Evolutionary conservation across 345 rosid species (phyloP).

Genomic region (Camelina sativa): DNA sequence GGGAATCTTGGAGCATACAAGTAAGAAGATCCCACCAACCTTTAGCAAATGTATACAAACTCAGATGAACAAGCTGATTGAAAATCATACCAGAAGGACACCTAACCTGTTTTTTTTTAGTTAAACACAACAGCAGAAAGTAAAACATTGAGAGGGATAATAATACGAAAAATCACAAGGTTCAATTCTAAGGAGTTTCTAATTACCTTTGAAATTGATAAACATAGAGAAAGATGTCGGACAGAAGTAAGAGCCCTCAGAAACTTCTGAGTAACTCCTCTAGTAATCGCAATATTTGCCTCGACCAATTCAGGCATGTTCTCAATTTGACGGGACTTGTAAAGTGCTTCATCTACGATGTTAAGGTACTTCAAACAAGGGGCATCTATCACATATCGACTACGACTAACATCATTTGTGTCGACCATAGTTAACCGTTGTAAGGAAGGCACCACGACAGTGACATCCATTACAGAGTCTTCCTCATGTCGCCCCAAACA

Average conservation of each 20-base stretch:
- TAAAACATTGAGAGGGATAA: not conserved
- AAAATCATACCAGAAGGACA: constrained; percentile 7
- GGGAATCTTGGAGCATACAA: constrained; percentile 21
- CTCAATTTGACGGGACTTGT: not conserved
- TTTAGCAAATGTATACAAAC: not conserved
- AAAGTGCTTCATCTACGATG: not conserved
- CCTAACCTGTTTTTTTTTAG: not conserved
- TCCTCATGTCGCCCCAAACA: not conserved
- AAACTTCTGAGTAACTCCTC: not conserved
- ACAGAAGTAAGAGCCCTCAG: constrained; percentile 20
- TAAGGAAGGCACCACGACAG: not conserved
- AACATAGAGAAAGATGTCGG: not conserved
- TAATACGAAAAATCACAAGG: not conserved
- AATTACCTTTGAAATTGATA: constrained; percentile 10
- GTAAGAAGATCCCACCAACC: constrained; percentile 24
- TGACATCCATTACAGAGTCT: not conserved
- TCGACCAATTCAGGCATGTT: constrained; percentile 18
- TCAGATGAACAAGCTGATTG: constrained; percentile 27
- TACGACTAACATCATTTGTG: not conserved
- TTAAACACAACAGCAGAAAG: not conserved
- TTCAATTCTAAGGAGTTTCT: not conserved
- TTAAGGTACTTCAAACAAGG: constrained; percentile 20
- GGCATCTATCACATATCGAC: not conserved
- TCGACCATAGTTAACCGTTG: not conserved
- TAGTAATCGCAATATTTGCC: constrained; percentile 1